Base-by-base conservation (phyloP, 371 early-diverging fungal genomes). In the Dipsacomyces acuminosporus region DNA sequence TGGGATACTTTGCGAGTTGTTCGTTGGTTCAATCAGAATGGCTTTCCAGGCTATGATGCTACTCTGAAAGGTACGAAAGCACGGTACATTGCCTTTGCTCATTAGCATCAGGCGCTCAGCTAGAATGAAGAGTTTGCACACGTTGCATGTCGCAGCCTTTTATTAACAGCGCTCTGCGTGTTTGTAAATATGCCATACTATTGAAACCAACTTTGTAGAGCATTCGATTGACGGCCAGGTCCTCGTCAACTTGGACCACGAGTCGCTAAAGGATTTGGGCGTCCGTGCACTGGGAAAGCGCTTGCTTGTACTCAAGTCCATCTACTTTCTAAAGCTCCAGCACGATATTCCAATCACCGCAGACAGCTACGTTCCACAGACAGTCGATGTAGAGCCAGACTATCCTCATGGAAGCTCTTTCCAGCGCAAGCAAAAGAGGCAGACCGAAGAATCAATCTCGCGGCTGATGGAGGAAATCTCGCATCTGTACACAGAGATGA, bases 211-310 rank as follows among this genome's bases (percentile, higher is more conserved):
- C n/a, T n/a, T n/a, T n/a, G 11, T 30, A 30, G 30, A 30, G 30
- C 30, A 96, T 69, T 88, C 83, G 38, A 92, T 97, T 42, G 86
- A 88, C 17, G 98, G 98, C 41, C 91, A 92, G 54, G 81, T 92
- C 3, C 82, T 98, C 7, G 75, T 91, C 21, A 84, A 88, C 63
- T 84, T 94, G 33, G 92, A 93, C 75, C 93, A 94, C 72, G 90
- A 85, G 43, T 80, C 93, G 36, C 78, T 98, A 48, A 82, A 84
- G 62, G 96, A 94, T 55, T 71, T 98, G 36, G 85, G 84, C 1
- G 77, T 98, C 26, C 74, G 78, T 30, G 88, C 92, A 1, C 86
- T 96, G 11, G 98, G 98, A 3, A 87, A 88, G 38, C 79, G 98
- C 18, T 76, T 95, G 40, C 78, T 83, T 15, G 76, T 97, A 14